These are phyloP conservation scores for Phellinidium pouzarii DNA, from an alignment of 1,284 basidiomycete species.

Conservation along the genomic window DNA sequence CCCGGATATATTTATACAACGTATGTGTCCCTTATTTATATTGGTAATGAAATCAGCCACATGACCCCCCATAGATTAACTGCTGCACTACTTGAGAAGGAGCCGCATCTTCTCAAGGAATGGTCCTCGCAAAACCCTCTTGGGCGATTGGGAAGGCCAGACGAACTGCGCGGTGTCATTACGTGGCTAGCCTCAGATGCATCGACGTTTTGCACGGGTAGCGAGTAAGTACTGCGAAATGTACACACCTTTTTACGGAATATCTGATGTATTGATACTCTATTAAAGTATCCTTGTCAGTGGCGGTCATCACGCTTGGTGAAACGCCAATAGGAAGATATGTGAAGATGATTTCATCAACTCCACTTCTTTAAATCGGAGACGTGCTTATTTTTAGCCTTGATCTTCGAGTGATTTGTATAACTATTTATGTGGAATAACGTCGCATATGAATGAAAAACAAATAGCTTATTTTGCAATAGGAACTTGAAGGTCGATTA, in stretches of 20 bases:
- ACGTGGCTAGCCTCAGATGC: constrained; percentile 77
- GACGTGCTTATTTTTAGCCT: too few species aligned
- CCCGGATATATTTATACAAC: constrained; percentile 74
- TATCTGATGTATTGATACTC: constrained; percentile 60
- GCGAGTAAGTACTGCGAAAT: constrained; percentile 46
- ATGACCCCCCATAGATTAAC: constrained; percentile 45
- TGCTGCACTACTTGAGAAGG: constrained; percentile 62
- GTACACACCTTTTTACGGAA: constrained; percentile 34
- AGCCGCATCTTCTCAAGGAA: constrained; percentile 61
- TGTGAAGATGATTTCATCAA: neutral
- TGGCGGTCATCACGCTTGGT: constrained; percentile 70
- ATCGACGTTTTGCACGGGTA: constrained; percentile 67
- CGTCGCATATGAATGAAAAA: too few species aligned
- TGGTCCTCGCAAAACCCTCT: constrained; percentile 75
- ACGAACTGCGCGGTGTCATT: constrained; percentile 73
- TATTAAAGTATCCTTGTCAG: constrained; percentile 66
- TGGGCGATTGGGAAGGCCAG: constrained; percentile 66
- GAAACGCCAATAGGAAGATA: constrained; percentile 15
- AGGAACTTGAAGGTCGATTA: too few species aligned
- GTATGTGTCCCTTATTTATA: constrained; percentile 35
- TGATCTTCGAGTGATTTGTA: too few species aligned
- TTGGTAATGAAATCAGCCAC: neutral
- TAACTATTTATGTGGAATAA: too few species aligned
- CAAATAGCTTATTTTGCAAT: too few species aligned
- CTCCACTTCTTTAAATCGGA: too few species aligned